Percentiles rank a stretch among this genome's conserved stretches.
Evolutionary conservation across 148 eudicot species (phyloP).

Genomic region (Mesembryanthemum crystallinum): DNA sequence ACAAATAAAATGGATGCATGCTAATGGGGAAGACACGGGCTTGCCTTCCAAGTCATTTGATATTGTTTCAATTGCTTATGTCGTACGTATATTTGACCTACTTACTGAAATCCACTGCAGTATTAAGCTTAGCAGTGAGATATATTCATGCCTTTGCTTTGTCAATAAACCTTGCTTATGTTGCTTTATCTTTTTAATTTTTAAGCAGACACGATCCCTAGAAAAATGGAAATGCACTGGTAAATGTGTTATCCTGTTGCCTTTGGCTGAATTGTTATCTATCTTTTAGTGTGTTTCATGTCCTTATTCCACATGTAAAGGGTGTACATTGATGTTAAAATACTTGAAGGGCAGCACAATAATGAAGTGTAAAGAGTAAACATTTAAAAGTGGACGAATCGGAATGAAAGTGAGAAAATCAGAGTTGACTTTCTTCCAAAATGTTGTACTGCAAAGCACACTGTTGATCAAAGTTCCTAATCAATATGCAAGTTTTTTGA

Average conservation of each 20-base stretch:
- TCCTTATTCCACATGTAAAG: not conserved
- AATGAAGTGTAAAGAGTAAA: too few relatives aligned
- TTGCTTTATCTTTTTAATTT: not conserved
- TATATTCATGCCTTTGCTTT: not conserved
- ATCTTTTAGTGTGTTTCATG: too few relatives aligned
- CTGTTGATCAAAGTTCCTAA: too few relatives aligned
- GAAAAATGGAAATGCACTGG: not conserved
- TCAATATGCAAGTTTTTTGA: not conserved
- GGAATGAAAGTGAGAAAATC: too few relatives aligned
- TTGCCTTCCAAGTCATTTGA: slow-evolving; percentile 80
- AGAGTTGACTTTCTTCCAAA: not conserved
- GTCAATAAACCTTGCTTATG: not conserved
- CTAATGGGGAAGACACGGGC: slow-evolving; percentile 89
- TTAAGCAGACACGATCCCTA: not conserved
- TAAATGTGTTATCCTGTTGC: not conserved
- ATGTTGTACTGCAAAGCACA: not conserved
- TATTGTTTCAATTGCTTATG: slow-evolving; percentile 84
- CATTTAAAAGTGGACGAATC: too few relatives aligned
- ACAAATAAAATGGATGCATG: slow-evolving; percentile 76
- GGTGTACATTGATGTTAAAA: too few relatives aligned
- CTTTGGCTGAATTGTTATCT: not conserved
- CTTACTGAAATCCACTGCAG: not conserved
- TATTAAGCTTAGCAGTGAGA: not conserved
- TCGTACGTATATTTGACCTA: slow-evolving; percentile 43
- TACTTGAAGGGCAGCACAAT: not conserved